Evolutionary conservation across 768 basidiomycete genomes (phyloP).

Genomic region (Rhodotorula kratochvilovae): DNA sequence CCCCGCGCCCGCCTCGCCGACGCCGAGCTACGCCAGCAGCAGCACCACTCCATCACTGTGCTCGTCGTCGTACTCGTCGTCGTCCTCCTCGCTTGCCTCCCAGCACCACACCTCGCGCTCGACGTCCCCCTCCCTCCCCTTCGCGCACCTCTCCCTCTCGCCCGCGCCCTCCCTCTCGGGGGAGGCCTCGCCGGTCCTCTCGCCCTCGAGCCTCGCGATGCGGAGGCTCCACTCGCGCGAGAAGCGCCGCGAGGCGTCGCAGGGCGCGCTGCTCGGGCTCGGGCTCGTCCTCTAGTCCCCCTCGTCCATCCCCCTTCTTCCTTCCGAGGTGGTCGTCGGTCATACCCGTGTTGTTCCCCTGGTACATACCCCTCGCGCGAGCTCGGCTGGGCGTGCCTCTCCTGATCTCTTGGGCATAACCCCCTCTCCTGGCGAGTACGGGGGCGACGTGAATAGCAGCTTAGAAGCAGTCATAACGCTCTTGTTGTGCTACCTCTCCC

Average conservation of each 20-base stretch:
- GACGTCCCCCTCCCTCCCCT: constrained; percentile 8
- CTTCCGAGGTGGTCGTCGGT: too few species aligned
- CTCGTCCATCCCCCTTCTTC: too few species aligned
- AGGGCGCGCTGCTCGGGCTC: not conserved
- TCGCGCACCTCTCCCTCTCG: constrained; percentile 12
- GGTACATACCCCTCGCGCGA: too few species aligned
- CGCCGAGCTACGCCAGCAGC: too few species aligned
- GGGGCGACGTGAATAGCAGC: too few species aligned
- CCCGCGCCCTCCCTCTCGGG: not conserved
- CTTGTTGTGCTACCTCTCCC: too few species aligned
- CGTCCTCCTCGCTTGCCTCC: constrained; percentile 1
- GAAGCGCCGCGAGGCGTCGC: not conserved
- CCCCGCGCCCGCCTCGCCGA: not conserved
- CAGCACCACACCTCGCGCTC: not conserved
- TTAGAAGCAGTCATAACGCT: too few species aligned
- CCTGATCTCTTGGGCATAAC: too few species aligned
- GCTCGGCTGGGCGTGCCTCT: too few species aligned
- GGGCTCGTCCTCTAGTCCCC: not conserved
- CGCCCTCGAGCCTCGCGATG: constrained; percentile 18
- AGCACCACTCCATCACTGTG: not conserved
- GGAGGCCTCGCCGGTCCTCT: not conserved
- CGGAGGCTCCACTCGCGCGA: constrained; percentile 19
- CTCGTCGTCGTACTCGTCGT: not conserved
- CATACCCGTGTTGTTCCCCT: too few species aligned
- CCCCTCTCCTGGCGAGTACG: too few species aligned